A percentile compares a stretch with the other conserved stretches of the same genome.
phyloP scores from a whole-genome alignment of 2,329 filamentous ascomycete genomes.

The Colletotrichum navitas region DNA sequence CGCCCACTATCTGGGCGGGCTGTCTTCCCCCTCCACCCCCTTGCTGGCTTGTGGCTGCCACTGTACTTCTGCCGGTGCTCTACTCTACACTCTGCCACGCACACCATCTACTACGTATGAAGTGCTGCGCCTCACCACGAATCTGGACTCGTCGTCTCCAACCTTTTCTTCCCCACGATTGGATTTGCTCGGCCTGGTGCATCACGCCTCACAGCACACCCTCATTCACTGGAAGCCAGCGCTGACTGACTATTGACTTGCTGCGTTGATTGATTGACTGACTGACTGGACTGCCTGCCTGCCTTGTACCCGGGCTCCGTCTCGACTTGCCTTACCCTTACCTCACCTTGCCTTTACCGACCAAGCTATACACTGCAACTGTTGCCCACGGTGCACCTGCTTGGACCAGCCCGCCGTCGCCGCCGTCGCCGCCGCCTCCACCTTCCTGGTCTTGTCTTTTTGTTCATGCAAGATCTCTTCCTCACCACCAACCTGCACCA shows the following conservation, averaged over 20 bases:
- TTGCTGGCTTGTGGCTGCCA: constrained; percentile 18
- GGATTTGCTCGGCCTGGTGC: constrained; percentile 12
- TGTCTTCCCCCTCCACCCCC: not conserved
- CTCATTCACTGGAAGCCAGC: constrained; percentile 1
- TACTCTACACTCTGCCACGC: not conserved
- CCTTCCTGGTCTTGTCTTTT: constrained; percentile 38
- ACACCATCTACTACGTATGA: not conserved
- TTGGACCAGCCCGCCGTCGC: constrained; percentile 28
- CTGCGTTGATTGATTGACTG: not conserved
- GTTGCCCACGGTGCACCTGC: constrained; percentile 25
- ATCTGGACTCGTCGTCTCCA: constrained; percentile 8
- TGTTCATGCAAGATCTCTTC: constrained; percentile 42
- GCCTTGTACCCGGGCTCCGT: not conserved
- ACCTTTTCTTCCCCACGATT: constrained; percentile 29
- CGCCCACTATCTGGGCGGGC: not conserved
- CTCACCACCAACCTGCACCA: constrained; percentile 25
- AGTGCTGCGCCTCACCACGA: constrained; percentile 25
- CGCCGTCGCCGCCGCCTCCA: constrained; percentile 34
- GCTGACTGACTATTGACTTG: constrained; percentile 18
- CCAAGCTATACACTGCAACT: not conserved
- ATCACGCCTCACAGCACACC: not conserved
- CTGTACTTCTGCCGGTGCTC: constrained; percentile 5
- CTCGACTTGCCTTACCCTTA: not conserved
- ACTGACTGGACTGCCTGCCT: constrained; percentile 3
- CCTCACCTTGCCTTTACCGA: constrained; percentile 10